Percentiles rank a stretch among this genome's conserved stretches.
Evolutionary conservation across 345 rosid genomes (phyloP).

Genomic region (Turnera subulata): DNA sequence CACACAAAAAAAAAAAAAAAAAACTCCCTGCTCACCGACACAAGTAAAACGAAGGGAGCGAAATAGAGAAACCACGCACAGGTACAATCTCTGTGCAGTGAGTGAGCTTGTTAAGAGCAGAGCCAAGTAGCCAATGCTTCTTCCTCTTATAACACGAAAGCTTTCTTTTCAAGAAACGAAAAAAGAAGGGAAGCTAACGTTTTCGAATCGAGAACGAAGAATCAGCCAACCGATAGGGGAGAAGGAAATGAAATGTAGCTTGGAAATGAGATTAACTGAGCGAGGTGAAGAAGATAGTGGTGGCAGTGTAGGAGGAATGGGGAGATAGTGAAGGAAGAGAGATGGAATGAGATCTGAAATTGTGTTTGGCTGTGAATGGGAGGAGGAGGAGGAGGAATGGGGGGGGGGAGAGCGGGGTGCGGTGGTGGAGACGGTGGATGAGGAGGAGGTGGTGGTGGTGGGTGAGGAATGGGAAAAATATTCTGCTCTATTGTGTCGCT

Average conservation of each 20-base stretch:
- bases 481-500: conserved; percentile 30
- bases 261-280: neutral
- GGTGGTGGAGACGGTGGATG: conserved; percentile 9
- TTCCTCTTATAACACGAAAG: too few relatives aligned
- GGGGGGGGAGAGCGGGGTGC: neutral
- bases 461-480: conserved; percentile 20
- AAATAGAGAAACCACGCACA: too few relatives aligned
- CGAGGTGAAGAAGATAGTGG: neutral
- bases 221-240: too few relatives aligned
- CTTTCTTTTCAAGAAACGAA: too few relatives aligned
- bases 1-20: neutral
- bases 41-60: too few relatives aligned
- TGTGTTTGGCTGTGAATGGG: neutral
- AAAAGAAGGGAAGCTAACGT: too few relatives aligned
- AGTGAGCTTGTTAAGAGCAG: too few relatives aligned
- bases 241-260: conserved; percentile 29
- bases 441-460: conserved; percentile 24
- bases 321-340: too few relatives aligned
- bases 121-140: too few relatives aligned
- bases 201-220: too few relatives aligned
- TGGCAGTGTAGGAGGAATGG: neutral
- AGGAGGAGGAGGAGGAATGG: neutral
- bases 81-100: too few relatives aligned
- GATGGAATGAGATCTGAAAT: conserved; percentile 25
- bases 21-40: conserved; percentile 6